Percentiles rank a stretch among this genome's conserved stretches.
phyloP scores from a whole-genome alignment of 805 yeast species.

The Candida cerambycidarum region DNA sequence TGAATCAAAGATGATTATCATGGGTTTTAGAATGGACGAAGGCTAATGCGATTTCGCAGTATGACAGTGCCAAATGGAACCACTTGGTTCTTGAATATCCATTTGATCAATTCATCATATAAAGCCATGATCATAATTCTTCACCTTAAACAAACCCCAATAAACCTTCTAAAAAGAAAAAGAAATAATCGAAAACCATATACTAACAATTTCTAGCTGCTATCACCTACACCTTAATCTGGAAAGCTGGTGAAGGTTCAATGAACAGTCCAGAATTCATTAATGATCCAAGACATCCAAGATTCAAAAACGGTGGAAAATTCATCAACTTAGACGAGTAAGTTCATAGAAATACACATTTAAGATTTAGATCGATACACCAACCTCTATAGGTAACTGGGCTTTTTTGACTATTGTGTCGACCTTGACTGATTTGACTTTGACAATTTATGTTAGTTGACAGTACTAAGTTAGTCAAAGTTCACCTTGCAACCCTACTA shows the following conservation, averaged over 20 bases:
- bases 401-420: too few species aligned
- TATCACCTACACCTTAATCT: conserved; percentile 66
- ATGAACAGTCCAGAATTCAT: conserved; percentile 76
- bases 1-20: neutral
- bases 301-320: conserved; percentile 59
- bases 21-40: neutral
- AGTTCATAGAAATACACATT: conserved; percentile 9
- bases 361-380: too few species aligned
- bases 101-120: neutral
- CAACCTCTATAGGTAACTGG: too few species aligned
- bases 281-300: conserved; percentile 96
- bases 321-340: conserved; percentile 27
- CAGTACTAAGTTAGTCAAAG: too few species aligned
- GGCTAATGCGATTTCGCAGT: conserved; percentile 4
- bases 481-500: too few species aligned
- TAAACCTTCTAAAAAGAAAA: too few species aligned
- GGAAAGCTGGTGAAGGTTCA: conserved; percentile 67
- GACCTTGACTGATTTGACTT: too few species aligned
- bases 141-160: too few species aligned
- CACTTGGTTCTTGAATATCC: neutral
- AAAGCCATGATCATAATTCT: too few species aligned
- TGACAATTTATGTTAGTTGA: too few species aligned
- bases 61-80: too few species aligned
- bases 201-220: conserved; percentile 36
- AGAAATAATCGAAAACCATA: too few species aligned